Base-by-base conservation (phyloP, 1,284 basidiomycete species). In the Athelia psychrophila region DNA sequence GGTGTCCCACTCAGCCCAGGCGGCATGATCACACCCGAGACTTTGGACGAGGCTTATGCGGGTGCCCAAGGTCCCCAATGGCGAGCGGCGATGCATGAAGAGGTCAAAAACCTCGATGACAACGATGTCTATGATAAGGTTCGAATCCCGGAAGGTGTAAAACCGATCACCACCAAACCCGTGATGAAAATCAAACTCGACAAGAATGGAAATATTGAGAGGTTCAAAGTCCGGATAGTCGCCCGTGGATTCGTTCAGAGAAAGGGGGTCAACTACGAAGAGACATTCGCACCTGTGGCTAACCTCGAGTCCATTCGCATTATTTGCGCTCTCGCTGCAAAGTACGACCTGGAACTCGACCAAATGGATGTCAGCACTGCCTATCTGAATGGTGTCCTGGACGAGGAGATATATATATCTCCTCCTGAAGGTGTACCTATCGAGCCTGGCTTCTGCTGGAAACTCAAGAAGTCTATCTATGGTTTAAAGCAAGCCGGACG, bases 211-310 rank as follows among this genome's bases (percentile, higher is more conserved):
- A 53, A 61, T 3, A 48, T 69, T 18, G 54, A 60, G 24, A 57
- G 63, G n/a, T 64, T 63, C 62, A 75, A 74, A 51, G 70, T 65
- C 0, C 51, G 73, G 1, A 60, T 76, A 2, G 70, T 72, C 4
- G 74, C 73, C 0, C 68, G 72, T 44, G 78, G 76, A 2, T 80
- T 71, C 58, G 58, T 58, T 0, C 77, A 81, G 54, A 48, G 56
- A 3, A 64, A 66, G 44, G 73, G 77, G 2, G 52, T 73, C 23
- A 71, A 80, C 58, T 80, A 66, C 53, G 58, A 63, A 16, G 58
- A 75, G 27, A 75, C 72, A 2, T 75, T 64, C 48, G 60, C 73
- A 4, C 74, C 72, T 2, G 67, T 73, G 0, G 68, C 68, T 44
- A 54, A 61, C 10, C 63, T 66, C 27, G 53, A 63, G 5, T 64